Conservation (phyloP, 164 flowering plant genomes). For the Macadamia tetraphylla region DNA sequence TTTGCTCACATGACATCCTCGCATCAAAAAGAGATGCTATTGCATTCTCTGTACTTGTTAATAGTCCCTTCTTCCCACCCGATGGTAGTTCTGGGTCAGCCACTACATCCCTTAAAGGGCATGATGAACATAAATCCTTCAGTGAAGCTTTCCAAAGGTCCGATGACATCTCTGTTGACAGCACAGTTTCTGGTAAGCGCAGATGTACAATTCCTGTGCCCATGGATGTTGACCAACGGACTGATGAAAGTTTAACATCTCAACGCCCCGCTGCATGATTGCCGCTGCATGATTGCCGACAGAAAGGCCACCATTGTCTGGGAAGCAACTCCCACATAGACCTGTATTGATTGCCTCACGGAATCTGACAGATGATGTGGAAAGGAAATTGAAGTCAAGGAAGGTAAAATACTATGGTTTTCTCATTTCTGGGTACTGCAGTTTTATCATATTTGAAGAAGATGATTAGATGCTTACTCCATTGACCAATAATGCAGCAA, state of each 20-base stretch:
- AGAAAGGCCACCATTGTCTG: conserved; percentile 43
- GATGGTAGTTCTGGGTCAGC: conserved; percentile 91
- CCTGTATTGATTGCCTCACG: conserved; percentile 34
- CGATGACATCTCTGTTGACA: conserved; percentile 77
- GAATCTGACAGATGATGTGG: conserved; percentile 35
- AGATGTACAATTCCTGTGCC: conserved; percentile 34
- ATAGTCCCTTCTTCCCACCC: conserved; percentile 49
- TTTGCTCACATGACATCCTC: conserved; percentile 81
- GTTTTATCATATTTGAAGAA: not conserved
- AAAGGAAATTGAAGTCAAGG: conserved; percentile 39
- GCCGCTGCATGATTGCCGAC: conserved; percentile 28
- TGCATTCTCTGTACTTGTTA: conserved; percentile 50
- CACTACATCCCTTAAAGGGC: conserved; percentile 62
- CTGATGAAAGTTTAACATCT: conserved; percentile 66
- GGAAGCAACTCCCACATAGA: conserved; percentile 72
- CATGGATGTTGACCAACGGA: conserved; percentile 59
- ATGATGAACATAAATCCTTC: conserved; percentile 54
- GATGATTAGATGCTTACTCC: not conserved
- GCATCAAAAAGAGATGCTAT: conserved; percentile 61
- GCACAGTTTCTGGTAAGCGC: conserved; percentile 56
- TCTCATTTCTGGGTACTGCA: not conserved
- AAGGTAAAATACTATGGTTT: conserved; percentile 36
- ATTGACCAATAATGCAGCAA: conserved; percentile 28
- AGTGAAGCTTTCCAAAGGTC: conserved; percentile 76
- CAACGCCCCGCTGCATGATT: too few species aligned